These are phyloP conservation scores for Fusarium sp. DNA, from an alignment of 2,329 filamentous ascomycete genomes.

Conservation along the genomic window DNA sequence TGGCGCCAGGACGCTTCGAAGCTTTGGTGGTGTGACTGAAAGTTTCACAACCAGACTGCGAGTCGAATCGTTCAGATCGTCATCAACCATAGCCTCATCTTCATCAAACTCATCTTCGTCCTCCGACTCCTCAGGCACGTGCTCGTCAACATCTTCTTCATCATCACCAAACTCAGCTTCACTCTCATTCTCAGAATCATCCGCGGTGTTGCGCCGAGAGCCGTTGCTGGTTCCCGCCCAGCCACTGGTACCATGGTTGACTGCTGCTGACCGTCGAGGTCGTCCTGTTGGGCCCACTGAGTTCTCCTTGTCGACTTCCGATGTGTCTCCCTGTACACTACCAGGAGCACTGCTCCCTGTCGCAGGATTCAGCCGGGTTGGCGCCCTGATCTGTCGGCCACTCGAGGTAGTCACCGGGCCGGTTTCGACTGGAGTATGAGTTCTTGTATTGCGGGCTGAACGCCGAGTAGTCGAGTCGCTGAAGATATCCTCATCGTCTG, in stretches of 20 bases:
- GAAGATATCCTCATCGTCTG: conserved; percentile 84
- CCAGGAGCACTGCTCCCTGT: conserved; percentile 61
- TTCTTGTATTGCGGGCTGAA: conserved; percentile 79
- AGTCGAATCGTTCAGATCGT: conserved; percentile 61
- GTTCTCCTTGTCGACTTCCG: conserved; percentile 54
- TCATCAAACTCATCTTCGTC: conserved; percentile 72
- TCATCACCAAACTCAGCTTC: conserved; percentile 83
- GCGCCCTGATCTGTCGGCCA: conserved; percentile 84
- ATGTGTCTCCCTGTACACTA: conserved; percentile 60
- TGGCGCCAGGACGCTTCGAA: conserved; percentile 48
- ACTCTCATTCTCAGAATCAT: conserved; percentile 73
- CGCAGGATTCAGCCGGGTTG: conserved; percentile 74
- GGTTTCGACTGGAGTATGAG: conserved; percentile 77
- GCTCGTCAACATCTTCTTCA: conserved; percentile 76
- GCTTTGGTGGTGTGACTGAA: conserved; percentile 60
- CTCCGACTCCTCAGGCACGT: conserved; percentile 71
- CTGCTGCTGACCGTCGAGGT: conserved; percentile 63
- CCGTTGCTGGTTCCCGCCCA: conserved; percentile 50
- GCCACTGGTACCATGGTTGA: conserved; percentile 63
- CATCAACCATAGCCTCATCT: conserved; percentile 67
- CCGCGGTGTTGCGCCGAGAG: conserved; percentile 61
- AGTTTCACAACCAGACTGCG: conserved; percentile 83
- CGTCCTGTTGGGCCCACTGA: conserved; percentile 61
- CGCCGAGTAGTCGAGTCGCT: conserved; percentile 75
- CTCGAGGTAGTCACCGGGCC: conserved; percentile 80